These are phyloP conservation scores for Warburgia ugandensis DNA, from an alignment of 164 flowering plant species.

Conservation along the genomic window DNA sequence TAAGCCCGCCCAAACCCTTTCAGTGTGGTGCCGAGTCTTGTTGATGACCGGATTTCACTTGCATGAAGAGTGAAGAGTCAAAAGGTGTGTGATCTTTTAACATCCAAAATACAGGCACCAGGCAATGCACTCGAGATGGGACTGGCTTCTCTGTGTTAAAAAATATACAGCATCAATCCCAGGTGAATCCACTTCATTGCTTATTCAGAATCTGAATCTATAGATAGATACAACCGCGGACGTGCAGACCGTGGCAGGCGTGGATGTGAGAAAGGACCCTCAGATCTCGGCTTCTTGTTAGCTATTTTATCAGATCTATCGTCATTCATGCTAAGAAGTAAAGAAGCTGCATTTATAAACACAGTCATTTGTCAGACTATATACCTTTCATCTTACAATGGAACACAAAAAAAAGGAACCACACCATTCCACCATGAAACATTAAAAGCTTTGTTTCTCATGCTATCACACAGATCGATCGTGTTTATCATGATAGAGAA, in stretches of 20 bases:
- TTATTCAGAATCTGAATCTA: conserved; percentile 79
- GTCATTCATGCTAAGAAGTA: conserved; percentile 64
- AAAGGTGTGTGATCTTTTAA: no score
- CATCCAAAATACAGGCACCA: background rate
- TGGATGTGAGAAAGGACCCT: conserved; percentile 64
- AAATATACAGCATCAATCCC: background rate
- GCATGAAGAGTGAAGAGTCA: background rate
- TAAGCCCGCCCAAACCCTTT: background rate
- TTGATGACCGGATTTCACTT: background rate
- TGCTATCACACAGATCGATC: no score
- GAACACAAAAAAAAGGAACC: no score
- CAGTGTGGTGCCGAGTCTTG: no score
- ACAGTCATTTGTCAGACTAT: no score
- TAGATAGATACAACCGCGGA: conserved; percentile 58
- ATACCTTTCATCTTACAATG: no score
- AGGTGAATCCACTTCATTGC: background rate
- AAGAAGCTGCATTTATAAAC: conserved; percentile 50
- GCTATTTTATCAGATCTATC: conserved; percentile 32
- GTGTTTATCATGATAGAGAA: no score
- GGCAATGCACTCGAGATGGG: background rate
- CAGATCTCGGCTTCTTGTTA: conserved; percentile 47
- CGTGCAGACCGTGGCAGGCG: conserved; percentile 82
- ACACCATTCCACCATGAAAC: no score
- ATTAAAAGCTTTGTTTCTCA: no score
- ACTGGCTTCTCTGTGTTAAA: background rate